Conservation (phyloP, 176 grass and related monocot species). For the Zea mays region DNA sequence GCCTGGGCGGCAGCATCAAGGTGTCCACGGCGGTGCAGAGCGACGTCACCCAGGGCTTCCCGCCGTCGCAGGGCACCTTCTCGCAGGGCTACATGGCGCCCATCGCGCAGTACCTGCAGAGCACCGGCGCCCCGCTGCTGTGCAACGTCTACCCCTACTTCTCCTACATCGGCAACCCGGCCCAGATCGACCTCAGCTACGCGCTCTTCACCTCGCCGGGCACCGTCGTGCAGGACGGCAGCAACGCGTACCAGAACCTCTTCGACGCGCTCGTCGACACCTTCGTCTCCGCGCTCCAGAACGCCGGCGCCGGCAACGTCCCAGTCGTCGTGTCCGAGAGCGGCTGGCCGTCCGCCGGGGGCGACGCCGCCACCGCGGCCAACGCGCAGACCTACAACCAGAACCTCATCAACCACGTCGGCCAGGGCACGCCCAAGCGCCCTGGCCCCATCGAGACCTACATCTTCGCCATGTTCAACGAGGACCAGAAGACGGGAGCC, state of each 20-base stretch:
- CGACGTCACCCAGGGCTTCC: constrained; percentile 43
- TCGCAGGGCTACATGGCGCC: constrained; percentile 36
- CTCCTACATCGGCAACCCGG: constrained; percentile 25
- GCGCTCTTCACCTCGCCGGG: constrained; percentile 47
- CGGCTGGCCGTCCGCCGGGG: constrained; percentile 59
- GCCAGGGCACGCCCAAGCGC: constrained; percentile 53
- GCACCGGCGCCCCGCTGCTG: constrained; percentile 50
- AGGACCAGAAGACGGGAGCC: constrained; percentile 36
- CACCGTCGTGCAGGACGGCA: constrained; percentile 49
- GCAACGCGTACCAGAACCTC: constrained; percentile 56
- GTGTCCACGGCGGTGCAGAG: constrained; percentile 61
- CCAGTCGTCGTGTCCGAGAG: constrained; percentile 58
- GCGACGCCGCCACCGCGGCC: constrained; percentile 3
- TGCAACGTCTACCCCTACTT: constrained; percentile 71
- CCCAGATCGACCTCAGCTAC: constrained; percentile 40
- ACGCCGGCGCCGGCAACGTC: constrained; percentile 39
- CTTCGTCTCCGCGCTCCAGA: constrained; percentile 50
- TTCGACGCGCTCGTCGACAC: constrained; percentile 62
- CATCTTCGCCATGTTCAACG: constrained; percentile 75
- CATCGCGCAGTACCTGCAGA: constrained; percentile 49
- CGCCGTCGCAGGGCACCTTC: constrained; percentile 55
- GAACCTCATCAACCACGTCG: constrained; percentile 55
- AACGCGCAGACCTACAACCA: constrained; percentile 70
- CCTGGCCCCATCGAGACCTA: constrained; percentile 48
- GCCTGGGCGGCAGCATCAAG: constrained; percentile 7